phyloP scores from a whole-genome alignment of 441 rosid species.

The Dalechampia spathulata region DNA sequence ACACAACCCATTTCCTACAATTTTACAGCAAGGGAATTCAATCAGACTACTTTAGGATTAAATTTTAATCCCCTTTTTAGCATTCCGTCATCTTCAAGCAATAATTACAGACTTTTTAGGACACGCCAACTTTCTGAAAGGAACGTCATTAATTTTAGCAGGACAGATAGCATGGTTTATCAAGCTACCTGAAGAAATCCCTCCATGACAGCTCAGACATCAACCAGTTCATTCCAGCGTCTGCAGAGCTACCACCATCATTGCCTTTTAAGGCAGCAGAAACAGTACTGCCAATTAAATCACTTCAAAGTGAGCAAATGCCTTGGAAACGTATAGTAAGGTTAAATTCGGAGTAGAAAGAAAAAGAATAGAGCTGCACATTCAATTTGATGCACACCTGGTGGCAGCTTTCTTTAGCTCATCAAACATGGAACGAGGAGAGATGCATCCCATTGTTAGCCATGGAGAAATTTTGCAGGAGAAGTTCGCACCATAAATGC shows the following conservation, averaged over 20 bases:
- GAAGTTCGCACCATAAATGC: constrained; percentile 80
- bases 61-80: too few relatives aligned
- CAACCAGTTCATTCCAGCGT: constrained; percentile 77
- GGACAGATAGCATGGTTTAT: neutral
- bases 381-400: constrained; percentile 26
- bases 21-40: too few relatives aligned
- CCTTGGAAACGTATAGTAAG: too few relatives aligned
- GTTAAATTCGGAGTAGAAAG: neutral
- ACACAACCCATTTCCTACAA: neutral
- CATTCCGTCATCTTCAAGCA: too few relatives aligned
- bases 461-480: constrained; percentile 98
- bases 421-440: constrained; percentile 89
- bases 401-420: constrained; percentile 76
- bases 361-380: too few relatives aligned
- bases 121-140: too few relatives aligned
- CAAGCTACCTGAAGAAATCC: constrained; percentile 95
- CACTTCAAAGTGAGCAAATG: constrained; percentile 2
- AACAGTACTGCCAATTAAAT: constrained; percentile 35
- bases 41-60: too few relatives aligned
- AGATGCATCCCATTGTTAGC: constrained; percentile 84
- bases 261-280: constrained; percentile 36
- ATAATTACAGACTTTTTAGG: too few relatives aligned
- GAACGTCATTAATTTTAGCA: neutral
- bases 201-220: constrained; percentile 92
- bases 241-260: constrained; percentile 39